These are phyloP conservation scores for Blastocystis sp. DNA, from an alignment of 352 stramenopile genomes.

Conservation along the genomic window DNA sequence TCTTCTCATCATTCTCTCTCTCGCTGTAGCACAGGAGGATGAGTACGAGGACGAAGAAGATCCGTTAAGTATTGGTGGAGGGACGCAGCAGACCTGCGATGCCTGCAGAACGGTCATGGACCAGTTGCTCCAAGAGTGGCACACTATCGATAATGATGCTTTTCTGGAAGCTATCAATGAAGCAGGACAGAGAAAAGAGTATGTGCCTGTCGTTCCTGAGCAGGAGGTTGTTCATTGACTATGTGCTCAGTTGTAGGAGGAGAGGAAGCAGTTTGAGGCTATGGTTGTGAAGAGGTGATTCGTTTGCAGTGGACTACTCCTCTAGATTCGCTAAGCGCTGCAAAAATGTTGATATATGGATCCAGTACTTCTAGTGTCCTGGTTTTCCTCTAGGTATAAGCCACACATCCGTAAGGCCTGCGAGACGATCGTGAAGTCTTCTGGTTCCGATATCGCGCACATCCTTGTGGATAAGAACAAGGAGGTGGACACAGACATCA, in stretches of 20 bases:
- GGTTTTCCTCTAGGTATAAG: slow-evolving; percentile 29
- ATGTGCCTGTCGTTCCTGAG: slow-evolving; percentile 38
- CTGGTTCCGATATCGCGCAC: slow-evolving; percentile 15
- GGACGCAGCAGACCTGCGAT: slow-evolving; percentile 55
- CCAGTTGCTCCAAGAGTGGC: slow-evolving; percentile 48
- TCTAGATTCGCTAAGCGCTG: slow-evolving; percentile 50
- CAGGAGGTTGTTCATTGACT: neutral
- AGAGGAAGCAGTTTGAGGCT: slow-evolving; percentile 24
- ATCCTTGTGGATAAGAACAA: slow-evolving; percentile 57
- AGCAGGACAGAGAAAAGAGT: slow-evolving; percentile 32
- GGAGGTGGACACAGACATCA: slow-evolving; percentile 58
- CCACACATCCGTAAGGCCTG: slow-evolving; percentile 45
- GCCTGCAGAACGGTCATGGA: slow-evolving; percentile 60
- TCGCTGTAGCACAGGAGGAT: neutral
- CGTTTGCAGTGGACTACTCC: neutral
- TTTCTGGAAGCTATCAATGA: slow-evolving; percentile 38
- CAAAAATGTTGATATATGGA: slow-evolving; percentile 13
- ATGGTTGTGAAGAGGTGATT: neutral
- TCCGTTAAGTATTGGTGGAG: slow-evolving; percentile 49
- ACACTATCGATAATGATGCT: slow-evolving; percentile 38
- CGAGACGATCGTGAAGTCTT: slow-evolving; percentile 14
- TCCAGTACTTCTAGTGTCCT: neutral
- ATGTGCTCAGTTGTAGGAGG: neutral
- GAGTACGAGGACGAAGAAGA: slow-evolving; percentile 37
- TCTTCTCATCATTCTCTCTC: neutral